Evolutionary conservation across 768 basidiomycete genomes (phyloP).

Genomic region (Cantharellus cinnabarinus): DNA sequence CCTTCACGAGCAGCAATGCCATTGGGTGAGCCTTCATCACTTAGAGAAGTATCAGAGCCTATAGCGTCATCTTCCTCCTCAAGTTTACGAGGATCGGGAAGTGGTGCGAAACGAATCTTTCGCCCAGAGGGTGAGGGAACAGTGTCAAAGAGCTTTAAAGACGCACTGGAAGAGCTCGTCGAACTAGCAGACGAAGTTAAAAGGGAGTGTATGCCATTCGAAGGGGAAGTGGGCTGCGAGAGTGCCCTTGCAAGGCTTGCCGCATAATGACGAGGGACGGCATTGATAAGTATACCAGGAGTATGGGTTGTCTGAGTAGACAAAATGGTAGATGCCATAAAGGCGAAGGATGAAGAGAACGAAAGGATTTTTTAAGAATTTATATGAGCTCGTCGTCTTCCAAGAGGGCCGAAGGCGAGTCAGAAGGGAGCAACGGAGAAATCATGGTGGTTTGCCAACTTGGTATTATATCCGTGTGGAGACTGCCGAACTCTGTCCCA

Average conservation of each 20-base stretch:
- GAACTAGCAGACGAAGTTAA: neutral
- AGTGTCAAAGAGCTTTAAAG: neutral
- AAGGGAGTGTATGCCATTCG: neutral
- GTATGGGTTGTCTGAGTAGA: neutral
- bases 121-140: slow-evolving; percentile 5
- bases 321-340: neutral
- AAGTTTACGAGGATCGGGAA: slow-evolving; percentile 43
- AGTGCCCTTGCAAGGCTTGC: neutral
- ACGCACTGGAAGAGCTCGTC: slow-evolving; percentile 2
- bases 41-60: neutral
- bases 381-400: no score
- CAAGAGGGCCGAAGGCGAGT: no score
- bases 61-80: neutral
- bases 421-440: no score
- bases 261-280: neutral
- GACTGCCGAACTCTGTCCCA: no score
- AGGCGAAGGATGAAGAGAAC: neutral
- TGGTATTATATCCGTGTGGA: no score
- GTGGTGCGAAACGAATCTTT: slow-evolving; percentile 62
- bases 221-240: neutral
- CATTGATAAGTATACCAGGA: neutral
- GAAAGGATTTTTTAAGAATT: no score
- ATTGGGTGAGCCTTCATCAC: neutral
- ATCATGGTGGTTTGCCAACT: no score
- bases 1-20: neutral